phyloP scores from a whole-genome alignment of 2,329 filamentous ascomycete species.

The Corynespora cassiicola region DNA sequence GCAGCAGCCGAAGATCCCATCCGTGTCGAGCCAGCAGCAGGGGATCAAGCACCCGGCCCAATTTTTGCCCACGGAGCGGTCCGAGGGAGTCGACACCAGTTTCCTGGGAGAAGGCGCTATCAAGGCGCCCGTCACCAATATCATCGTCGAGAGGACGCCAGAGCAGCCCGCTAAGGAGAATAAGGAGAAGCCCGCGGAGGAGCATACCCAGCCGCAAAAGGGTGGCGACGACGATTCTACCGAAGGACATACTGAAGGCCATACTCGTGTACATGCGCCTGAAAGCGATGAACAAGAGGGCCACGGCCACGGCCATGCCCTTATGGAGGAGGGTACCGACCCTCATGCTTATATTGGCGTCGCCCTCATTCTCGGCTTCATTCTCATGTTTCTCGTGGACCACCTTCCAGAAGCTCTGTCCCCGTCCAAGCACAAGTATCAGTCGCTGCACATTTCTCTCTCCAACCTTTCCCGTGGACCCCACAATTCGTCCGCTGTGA shows the following conservation, averaged over 20 bases:
- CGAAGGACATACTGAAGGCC: slow-evolving; percentile 44
- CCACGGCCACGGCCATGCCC: slow-evolving; percentile 51
- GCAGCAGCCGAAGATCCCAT: slow-evolving; percentile 31
- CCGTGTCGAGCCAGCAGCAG: slow-evolving; percentile 32
- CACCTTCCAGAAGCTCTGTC: slow-evolving; percentile 41
- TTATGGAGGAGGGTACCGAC: slow-evolving; percentile 52
- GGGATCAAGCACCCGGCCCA: slow-evolving; percentile 29
- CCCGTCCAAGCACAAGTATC: slow-evolving; percentile 65
- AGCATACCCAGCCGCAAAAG: slow-evolving; percentile 35
- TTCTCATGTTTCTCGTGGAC: slow-evolving; percentile 97
- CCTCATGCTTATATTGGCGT: slow-evolving; percentile 84
- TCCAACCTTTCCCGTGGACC: slow-evolving; percentile 73
- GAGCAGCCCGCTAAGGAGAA: slow-evolving; percentile 29
- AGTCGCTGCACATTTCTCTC: slow-evolving; percentile 85
- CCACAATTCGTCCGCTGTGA: slow-evolving; percentile 47
- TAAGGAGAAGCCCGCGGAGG: slow-evolving; percentile 27
- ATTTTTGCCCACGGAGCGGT: slow-evolving; percentile 26
- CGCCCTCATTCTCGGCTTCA: slow-evolving; percentile 85
- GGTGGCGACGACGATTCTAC: slow-evolving; percentile 47
- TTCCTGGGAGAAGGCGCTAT: slow-evolving; percentile 21
- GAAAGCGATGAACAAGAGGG: slow-evolving; percentile 47
- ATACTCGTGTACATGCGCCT: slow-evolving; percentile 42
- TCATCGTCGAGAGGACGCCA: slow-evolving; percentile 27
- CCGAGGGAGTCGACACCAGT: slow-evolving; percentile 20
- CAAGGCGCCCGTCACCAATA: slow-evolving; percentile 25